These are phyloP conservation scores for Talaromyces trachyspermus DNA, from an alignment of 495 filamentous ascomycete species.

Conservation along the genomic window DNA sequence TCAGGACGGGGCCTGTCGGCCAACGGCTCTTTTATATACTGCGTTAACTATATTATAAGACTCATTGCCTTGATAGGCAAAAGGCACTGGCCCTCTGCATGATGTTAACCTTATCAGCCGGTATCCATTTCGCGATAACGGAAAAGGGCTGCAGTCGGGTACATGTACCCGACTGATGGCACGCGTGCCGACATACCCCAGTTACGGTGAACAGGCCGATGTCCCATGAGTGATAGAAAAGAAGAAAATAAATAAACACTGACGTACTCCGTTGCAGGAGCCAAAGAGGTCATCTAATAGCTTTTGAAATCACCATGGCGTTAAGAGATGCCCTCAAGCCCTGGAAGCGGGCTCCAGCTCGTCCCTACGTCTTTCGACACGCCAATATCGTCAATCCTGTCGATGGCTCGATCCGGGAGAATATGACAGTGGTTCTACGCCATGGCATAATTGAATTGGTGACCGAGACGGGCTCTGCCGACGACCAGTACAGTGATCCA, in stretches of 20 bases:
- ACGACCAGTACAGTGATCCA: background rate
- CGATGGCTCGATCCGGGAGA: conserved; percentile 17
- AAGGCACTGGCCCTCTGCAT: background rate
- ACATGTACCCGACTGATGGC: background rate
- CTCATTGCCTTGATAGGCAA: background rate
- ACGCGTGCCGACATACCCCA: background rate
- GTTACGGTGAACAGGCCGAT: background rate
- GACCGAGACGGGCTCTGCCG: background rate
- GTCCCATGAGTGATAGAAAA: background rate
- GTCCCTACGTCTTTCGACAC: conserved; percentile 18
- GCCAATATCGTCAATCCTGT: conserved; percentile 26
- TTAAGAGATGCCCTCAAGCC: conserved; percentile 19
- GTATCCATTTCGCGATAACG: background rate
- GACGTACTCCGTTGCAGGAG: background rate
- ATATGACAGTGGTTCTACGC: conserved; percentile 18
- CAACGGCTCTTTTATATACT: too few relatives aligned
- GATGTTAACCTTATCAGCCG: background rate
- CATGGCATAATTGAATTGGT: conserved; percentile 19
- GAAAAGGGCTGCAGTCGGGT: background rate
- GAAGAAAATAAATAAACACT: background rate
- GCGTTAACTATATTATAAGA: background rate
- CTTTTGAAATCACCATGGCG: background rate
- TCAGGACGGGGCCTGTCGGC: background rate
- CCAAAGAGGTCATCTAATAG: too few relatives aligned
- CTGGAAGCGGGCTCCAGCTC: conserved; percentile 21